Conservation (phyloP, 352 stramenopile genomes). For the Pythium dissimile region DNA sequence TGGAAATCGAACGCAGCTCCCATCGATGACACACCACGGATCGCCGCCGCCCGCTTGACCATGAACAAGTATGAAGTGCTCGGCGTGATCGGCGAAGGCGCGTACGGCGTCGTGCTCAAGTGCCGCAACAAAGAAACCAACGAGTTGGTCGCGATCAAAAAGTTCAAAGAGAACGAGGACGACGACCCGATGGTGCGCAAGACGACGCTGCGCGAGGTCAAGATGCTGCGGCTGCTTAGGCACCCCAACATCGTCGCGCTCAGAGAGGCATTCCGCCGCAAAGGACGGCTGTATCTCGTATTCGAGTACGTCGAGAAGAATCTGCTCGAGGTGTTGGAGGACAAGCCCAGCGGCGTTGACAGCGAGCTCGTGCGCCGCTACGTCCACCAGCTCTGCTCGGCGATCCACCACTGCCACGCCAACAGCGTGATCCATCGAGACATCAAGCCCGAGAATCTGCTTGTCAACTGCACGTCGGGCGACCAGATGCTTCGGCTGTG, state of each 20-base stretch:
- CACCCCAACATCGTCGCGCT: slow-evolving; percentile 98
- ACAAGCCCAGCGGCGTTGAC: slow-evolving; percentile 84
- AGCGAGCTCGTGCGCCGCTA: slow-evolving; percentile 96
- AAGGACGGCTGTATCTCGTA: slow-evolving; percentile 95
- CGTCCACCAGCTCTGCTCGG: slow-evolving; percentile 97
- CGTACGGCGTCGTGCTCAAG: slow-evolving; percentile 93
- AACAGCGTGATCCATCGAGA: slow-evolving; percentile 98
- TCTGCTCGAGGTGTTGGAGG: slow-evolving; percentile 93
- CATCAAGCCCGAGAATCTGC: slow-evolving; percentile 99
- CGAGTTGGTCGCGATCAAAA: slow-evolving; percentile 99
- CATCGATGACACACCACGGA: slow-evolving; percentile 14
- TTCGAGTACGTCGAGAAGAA: slow-evolving; percentile 99
- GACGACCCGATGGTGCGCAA: slow-evolving; percentile 92
- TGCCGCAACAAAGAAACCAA: slow-evolving; percentile 94
- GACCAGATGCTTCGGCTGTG: slow-evolving; percentile 97
- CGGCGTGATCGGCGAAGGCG: slow-evolving; percentile 90
- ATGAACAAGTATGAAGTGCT: slow-evolving; percentile 97
- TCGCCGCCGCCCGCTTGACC: too few relatives aligned
- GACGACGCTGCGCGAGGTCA: slow-evolving; percentile 94
- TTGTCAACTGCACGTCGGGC: slow-evolving; percentile 93
- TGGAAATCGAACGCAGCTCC: too few relatives aligned
- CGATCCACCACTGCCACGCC: slow-evolving; percentile 96
- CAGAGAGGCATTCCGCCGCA: slow-evolving; percentile 98
- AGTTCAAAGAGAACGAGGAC: slow-evolving; percentile 94
- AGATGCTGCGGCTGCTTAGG: slow-evolving; percentile 97